A percentile compares a stretch with the other conserved stretches of the same genome.
These are phyloP conservation scores for Truncatella angustata DNA, from an alignment of 2,329 filamentous ascomycete genomes.

Conservation along the genomic window DNA sequence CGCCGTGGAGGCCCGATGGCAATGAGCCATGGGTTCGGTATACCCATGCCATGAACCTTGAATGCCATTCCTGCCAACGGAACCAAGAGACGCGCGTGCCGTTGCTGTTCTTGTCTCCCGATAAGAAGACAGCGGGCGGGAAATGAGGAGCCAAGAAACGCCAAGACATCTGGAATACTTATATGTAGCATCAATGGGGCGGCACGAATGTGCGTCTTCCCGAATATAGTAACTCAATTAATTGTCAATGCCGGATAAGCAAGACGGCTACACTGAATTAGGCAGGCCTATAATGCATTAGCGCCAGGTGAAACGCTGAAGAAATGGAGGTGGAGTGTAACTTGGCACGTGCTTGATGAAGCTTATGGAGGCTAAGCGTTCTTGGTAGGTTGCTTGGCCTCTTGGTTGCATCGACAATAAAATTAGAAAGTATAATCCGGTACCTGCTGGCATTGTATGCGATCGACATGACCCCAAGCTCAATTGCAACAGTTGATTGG, in stretches of 20 bases:
- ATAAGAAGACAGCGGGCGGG: constrained; percentile 4
- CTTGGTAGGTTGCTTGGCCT: constrained; percentile 2
- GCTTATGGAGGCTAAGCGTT: background rate
- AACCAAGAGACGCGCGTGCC: background rate
- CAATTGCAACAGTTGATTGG: too few species aligned
- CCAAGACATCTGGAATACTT: constrained; percentile 1
- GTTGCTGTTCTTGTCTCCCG: background rate
- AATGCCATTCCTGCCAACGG: too few species aligned
- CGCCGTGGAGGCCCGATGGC: background rate
- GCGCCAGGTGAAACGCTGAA: constrained; percentile 4
- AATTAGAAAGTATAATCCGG: too few species aligned
- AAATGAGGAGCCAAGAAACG: background rate
- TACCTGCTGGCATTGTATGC: too few species aligned
- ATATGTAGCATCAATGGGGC: constrained; percentile 6
- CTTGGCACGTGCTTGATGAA: constrained; percentile 4
- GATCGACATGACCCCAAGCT: too few species aligned
- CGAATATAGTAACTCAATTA: constrained; percentile 1
- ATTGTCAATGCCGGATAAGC: background rate
- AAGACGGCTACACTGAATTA: background rate
- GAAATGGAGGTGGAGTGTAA: background rate
- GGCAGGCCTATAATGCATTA: constrained; percentile 5
- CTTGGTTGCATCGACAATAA: background rate
- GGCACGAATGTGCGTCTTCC: background rate
- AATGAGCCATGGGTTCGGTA: too few species aligned
- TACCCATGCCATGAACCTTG: too few species aligned